Evolutionary conservation across 306 rosid genomes (phyloP).

Genomic region (Cucurbita pepo): DNA sequence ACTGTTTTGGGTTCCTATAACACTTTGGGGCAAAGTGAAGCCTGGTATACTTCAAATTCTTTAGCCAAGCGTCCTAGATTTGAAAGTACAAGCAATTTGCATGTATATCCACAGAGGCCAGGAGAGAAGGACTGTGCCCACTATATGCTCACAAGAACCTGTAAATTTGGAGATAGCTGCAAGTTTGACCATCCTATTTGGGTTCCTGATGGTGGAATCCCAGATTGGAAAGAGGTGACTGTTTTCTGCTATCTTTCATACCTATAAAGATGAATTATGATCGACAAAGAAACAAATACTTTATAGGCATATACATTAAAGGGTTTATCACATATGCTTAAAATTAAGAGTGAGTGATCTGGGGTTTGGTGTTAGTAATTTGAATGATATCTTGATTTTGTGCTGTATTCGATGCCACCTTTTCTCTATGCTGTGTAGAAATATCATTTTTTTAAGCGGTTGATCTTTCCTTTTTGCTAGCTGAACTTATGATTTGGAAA

Average conservation of each 20-base stretch:
- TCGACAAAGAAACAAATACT: not conserved
- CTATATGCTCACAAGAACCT: slow-evolving; percentile 98
- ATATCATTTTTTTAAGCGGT: not conserved
- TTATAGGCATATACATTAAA: not conserved
- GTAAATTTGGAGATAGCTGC: slow-evolving; percentile 98
- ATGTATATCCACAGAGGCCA: slow-evolving; percentile 93
- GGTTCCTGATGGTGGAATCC: slow-evolving; percentile 99
- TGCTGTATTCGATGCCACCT: not conserved
- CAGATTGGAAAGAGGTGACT: slow-evolving; percentile 99
- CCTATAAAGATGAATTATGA: slow-evolving; percentile 21
- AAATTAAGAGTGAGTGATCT: slow-evolving; percentile 13
- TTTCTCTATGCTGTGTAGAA: not conserved
- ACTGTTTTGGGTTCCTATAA: slow-evolving; percentile 60
- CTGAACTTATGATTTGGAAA: not conserved
- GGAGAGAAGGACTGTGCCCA: slow-evolving; percentile 98
- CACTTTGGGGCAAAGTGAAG: slow-evolving; percentile 81
- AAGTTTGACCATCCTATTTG: slow-evolving; percentile 99
- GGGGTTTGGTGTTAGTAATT: not conserved
- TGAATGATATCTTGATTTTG: not conserved
- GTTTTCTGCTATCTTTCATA: slow-evolving; percentile 41
- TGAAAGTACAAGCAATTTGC: slow-evolving; percentile 74
- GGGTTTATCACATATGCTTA: not conserved
- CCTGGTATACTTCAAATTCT: slow-evolving; percentile 80
- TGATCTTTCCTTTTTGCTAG: not conserved
- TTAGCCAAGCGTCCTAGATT: slow-evolving; percentile 94